Base-by-base conservation (phyloP, 2,329 filamentous ascomycete genomes). In the Aspergillus hiratsukae region DNA sequence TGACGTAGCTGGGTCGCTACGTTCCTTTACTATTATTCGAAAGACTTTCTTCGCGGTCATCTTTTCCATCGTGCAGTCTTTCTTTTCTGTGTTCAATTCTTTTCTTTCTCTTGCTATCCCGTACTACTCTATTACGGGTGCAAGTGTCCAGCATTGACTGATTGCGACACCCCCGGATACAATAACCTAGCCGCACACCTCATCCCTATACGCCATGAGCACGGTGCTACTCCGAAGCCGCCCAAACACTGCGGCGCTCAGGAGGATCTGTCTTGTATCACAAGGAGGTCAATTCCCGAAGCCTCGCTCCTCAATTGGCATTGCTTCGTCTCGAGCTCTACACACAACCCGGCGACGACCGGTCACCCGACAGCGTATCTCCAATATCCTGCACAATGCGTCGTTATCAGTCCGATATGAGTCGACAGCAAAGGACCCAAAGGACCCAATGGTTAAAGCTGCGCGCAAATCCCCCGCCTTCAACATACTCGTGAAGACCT, bases 401-500 rank as follows among this genome's bases (percentile, higher is more conserved):
- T 54, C 61, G 62, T 58, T 58, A 49, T 58, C 65, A 56, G 56
- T 72, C 64, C 61, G 74, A 62, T 60, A 69, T 64, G 66, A 71
- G 58, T 68, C 70, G 60, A 61, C 72, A 60, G 49, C 61, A 56
- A 51, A 70, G 25, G 60, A 65, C 31, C 48, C 61, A 56, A 51
- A 70, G 25, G 60, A 65, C 31, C 48, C 66, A 51, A 53, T 64
- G 54, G 40, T 66, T 27, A 56, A 61, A 51, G 31, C 53, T 11
- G 46, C 59, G 11, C 51, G 68, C 53, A 61, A 71, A 70, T 61
- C 75, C 62, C 29, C 54, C 3, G 31, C 80, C 10, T 60, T 76
- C 8, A 77, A 77, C 49, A 85, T 89, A 66, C 72, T 85, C 48
- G 90, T 89, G 70, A 83, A 88, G 63, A 80, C 83, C 31, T 87